Base-by-base conservation (phyloP, 2,329 filamentous ascomycete species). In the Nemania serpens region DNA sequence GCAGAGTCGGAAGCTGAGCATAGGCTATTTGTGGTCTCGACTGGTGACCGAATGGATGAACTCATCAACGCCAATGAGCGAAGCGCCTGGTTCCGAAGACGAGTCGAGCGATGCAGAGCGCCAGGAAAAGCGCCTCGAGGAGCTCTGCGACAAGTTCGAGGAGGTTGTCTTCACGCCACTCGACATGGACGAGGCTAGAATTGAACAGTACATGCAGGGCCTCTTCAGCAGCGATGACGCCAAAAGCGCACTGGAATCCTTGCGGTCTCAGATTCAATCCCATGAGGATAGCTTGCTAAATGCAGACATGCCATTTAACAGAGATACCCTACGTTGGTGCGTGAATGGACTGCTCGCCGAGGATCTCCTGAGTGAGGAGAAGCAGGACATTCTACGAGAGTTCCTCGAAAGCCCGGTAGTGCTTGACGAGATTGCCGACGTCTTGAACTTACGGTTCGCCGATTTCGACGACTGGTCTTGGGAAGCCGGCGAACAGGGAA, bases 381-480 rank as follows among this genome's bases (percentile, higher is more conserved):
- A 79, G 64, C 74, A 75, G 42, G 71, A 71, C 20, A 74, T 75
- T 7, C 67, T 80, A 22, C 70, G 72, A 36, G 75, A 77, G 20
- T 78, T 80, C 49, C 66, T 77, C 20, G 64, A 73, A 54, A 79
- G 74, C 60, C 66, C 73, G 1, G 71, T 76, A 0, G 75, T 77
- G 12, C 70, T 79, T 37, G 69, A 70, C 6, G 78, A 80, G 66
- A 78, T 80, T 41, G 73, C 73, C 1, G 76, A 79, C 59, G 77
- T 79, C 1, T 57, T 79, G 36, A 79, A 79, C 63, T 75, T 81
- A 69, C 72, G 78, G 47, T 77, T 75, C 57, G 73, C 74, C 0
- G 76, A 75, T 47, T 62, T 80, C 9, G 69, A 75, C 37, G 73
- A 73, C 20, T 80, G 77, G 78, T 72, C 76, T 11, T 80, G 78